A percentile compares a stretch with the other conserved stretches of the same genome.
These are phyloP conservation scores for Penicillium sclerotiorum DNA, from an alignment of 2,329 filamentous ascomycete genomes.

Conservation along the genomic window DNA sequence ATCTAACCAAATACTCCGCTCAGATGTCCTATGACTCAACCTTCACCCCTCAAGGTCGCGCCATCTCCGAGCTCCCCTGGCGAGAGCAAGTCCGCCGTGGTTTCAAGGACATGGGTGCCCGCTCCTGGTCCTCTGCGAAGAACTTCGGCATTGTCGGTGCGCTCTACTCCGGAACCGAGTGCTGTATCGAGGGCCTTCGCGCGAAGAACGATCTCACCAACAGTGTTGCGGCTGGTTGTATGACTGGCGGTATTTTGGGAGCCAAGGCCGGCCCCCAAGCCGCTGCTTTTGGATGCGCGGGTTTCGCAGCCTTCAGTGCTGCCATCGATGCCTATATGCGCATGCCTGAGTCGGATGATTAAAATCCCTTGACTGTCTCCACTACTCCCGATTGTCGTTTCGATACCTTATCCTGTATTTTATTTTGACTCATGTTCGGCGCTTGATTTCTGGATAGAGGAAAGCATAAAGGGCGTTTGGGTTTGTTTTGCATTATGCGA, in stretches of 20 bases:
- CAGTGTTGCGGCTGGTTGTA: conserved; percentile 81
- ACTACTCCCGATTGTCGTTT: neutral
- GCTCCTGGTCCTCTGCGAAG: conserved; percentile 81
- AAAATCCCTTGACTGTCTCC: neutral
- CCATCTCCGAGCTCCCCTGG: conserved; percentile 69
- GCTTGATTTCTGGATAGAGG: conserved; percentile 23
- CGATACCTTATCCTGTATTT: conserved; percentile 2
- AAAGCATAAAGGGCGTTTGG: conserved; percentile 32
- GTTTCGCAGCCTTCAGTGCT: conserved; percentile 89
- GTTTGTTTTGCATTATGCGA: conserved; percentile 9
- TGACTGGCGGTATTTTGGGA: conserved; percentile 87
- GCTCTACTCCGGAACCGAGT: conserved; percentile 90
- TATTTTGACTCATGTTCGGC: conserved; percentile 16
- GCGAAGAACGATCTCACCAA: conserved; percentile 94
- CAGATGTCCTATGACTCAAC: conserved; percentile 99
- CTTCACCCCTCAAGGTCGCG: conserved; percentile 62
- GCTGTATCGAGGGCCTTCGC: conserved; percentile 84
- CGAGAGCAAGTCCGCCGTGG: conserved; percentile 80
- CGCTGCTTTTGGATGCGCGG: conserved; percentile 81
- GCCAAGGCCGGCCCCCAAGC: conserved; percentile 88
- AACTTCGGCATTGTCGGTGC: conserved; percentile 95
- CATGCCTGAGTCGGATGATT: conserved; percentile 58
- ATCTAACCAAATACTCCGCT: neutral
- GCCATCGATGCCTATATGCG: conserved; percentile 93
- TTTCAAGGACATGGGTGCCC: conserved; percentile 91